A percentile compares a stretch with the other conserved stretches of the same genome.
These are phyloP conservation scores for Nemania abortiva DNA, from an alignment of 2,329 filamentous ascomycete species.

Conservation along the genomic window DNA sequence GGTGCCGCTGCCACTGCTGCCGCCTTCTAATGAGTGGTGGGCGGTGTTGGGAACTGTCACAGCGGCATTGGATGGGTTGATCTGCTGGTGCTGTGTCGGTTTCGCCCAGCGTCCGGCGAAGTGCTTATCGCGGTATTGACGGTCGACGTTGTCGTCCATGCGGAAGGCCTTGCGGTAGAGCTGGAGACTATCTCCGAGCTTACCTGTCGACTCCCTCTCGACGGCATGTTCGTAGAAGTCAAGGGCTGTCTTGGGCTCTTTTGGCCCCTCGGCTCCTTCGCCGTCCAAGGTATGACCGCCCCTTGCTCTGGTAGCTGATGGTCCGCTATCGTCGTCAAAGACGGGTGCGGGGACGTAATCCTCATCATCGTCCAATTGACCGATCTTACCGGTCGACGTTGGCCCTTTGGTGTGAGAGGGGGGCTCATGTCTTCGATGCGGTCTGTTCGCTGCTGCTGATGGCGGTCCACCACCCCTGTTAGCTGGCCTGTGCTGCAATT, in stretches of 20 bases:
- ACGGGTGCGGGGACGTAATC: constrained; percentile 48
- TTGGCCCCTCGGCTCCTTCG: constrained; percentile 26
- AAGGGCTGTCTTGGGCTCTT: constrained; percentile 69
- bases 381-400: constrained; percentile 28
- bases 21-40: constrained; percentile 67
- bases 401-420: constrained; percentile 39
- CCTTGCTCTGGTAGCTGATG: constrained; percentile 24
- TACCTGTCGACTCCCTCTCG: constrained; percentile 86
- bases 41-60: constrained; percentile 65
- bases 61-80: constrained; percentile 58
- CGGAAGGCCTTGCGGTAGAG: constrained; percentile 92
- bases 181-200: constrained; percentile 86
- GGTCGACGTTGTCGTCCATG: constrained; percentile 88
- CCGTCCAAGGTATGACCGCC: constrained; percentile 39
- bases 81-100: constrained; percentile 39
- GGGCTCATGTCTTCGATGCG: constrained; percentile 33
- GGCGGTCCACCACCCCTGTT: constrained; percentile 12
- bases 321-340: constrained; percentile 51
- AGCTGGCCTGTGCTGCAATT: constrained; percentile 30
- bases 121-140: constrained; percentile 90
- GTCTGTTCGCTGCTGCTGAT: constrained; percentile 39
- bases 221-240: constrained; percentile 95
- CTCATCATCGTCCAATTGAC: constrained; percentile 50
- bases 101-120: constrained; percentile 76
- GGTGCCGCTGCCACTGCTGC: constrained; percentile 1